Evolutionary conservation across 257 asterid species (phyloP).

Genomic region (Solanum chiquidenum): DNA sequence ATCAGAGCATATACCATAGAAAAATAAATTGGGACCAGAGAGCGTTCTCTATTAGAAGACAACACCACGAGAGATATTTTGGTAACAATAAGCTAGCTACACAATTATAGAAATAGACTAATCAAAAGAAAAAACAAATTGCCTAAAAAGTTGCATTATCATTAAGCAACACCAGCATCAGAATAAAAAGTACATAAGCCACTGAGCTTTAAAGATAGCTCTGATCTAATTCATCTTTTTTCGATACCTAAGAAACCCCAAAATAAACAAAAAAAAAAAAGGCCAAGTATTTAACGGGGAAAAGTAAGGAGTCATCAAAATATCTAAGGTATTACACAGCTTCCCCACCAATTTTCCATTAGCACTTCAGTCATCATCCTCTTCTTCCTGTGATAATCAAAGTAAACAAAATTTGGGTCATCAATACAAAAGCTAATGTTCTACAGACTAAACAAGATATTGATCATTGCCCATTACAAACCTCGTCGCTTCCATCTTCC

Average conservation of each 20-base stretch:
- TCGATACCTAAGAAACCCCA: background rate
- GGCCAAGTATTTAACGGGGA: background rate
- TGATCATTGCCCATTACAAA: background rate
- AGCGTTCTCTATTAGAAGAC: background rate
- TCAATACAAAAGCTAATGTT: background rate
- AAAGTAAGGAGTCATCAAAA: background rate
- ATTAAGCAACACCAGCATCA: background rate
- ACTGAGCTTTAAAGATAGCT: background rate
- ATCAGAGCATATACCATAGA: background rate
- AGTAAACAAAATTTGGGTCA: background rate
- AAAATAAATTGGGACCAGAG: background rate
- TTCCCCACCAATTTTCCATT: background rate
- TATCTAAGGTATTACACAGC: background rate
- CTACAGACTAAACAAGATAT: too few relatives aligned
- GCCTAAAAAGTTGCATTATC: slow-evolving; percentile 2
- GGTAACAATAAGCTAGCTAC: background rate
- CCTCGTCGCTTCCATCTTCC: slow-evolving; percentile 14
- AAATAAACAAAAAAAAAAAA: background rate
- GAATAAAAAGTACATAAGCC: background rate
- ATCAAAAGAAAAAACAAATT: background rate
- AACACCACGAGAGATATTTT: background rate
- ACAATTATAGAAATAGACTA: background rate
- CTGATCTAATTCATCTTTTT: background rate
- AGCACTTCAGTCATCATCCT: slow-evolving; percentile 4
- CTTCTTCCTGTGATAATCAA: background rate